Conservation (phyloP, 306 rosid species). For the Ceratonia siliqua region DNA sequence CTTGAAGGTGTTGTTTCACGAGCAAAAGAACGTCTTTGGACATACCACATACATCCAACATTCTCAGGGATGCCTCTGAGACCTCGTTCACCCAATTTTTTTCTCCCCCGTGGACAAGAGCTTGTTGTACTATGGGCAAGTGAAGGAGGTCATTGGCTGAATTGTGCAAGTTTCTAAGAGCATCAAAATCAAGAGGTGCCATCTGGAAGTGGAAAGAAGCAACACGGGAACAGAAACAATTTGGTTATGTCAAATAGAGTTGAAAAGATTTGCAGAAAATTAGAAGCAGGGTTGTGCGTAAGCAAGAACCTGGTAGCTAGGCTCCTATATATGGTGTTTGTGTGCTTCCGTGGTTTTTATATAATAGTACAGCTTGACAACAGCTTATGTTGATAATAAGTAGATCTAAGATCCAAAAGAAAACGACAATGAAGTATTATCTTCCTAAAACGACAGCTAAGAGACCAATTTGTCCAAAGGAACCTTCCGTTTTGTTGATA, state of each 20-base stretch:
- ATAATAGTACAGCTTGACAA: background rate
- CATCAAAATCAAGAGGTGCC: conserved; percentile 58
- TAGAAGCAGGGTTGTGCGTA: background rate
- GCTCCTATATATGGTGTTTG: background rate
- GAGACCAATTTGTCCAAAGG: conserved; percentile 44
- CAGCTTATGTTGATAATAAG: background rate
- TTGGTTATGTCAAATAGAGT: too few relatives aligned
- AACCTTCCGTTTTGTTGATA: conserved; percentile 33
- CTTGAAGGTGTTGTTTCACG: conserved; percentile 58
- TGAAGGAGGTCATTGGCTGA: conserved; percentile 59
- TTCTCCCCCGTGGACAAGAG: conserved; percentile 37
- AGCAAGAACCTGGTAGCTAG: conserved; percentile 22
- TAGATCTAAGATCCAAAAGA: conserved; percentile 44
- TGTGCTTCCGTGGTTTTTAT: conserved; percentile 18
- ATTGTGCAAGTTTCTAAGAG: conserved; percentile 56
- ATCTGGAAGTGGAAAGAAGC: background rate
- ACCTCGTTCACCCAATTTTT: conserved; percentile 58
- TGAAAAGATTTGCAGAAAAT: background rate
- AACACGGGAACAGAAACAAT: background rate
- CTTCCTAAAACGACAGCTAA: conserved; percentile 54
- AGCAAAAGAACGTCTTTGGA: conserved; percentile 59
- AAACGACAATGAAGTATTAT: conserved; percentile 43
- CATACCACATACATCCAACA: conserved; percentile 59
- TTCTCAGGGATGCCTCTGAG: conserved; percentile 53
- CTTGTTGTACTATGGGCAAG: conserved; percentile 49